These are phyloP conservation scores for Barbatosphaeria neglecta DNA, from an alignment of 495 filamentous ascomycete species.

Conservation along the genomic window DNA sequence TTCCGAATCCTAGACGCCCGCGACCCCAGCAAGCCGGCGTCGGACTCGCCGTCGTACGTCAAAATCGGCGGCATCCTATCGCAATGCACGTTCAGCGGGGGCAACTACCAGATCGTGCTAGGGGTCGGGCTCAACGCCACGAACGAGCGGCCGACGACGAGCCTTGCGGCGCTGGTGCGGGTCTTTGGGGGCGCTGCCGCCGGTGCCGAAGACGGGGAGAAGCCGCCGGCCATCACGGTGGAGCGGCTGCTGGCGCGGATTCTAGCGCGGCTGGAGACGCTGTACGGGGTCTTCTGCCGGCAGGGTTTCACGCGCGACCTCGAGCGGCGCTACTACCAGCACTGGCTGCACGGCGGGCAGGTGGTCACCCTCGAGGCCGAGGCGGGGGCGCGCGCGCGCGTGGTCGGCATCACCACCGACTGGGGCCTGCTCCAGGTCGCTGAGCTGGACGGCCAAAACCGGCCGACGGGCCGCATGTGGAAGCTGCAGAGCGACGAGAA, in stretches of 20 bases:
- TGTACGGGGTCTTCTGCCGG: conserved; percentile 63
- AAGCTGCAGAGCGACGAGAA: conserved; percentile 93
- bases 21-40: conserved; percentile 50
- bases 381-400: conserved; percentile 63
- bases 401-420: conserved; percentile 80
- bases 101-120: conserved; percentile 74
- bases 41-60: conserved; percentile 48
- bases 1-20: no score
- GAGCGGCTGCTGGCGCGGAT: conserved; percentile 82
- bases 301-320: conserved; percentile 61
- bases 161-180: conserved; percentile 59
- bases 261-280: conserved; percentile 62
- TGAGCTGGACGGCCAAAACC: conserved; percentile 63
- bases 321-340: conserved; percentile 67
- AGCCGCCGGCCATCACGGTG: conserved; percentile 48
- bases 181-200: conserved; percentile 9
- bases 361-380: conserved; percentile 80
- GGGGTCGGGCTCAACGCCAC: conserved; percentile 84
- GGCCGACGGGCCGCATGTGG: conserved; percentile 64
- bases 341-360: conserved; percentile 89
- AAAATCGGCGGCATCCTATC: conserved; percentile 94
- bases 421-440: conserved; percentile 77
- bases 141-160: conserved; percentile 80
- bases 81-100: conserved; percentile 69
- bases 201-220: no score